Conservation (phyloP, 1,284 basidiomycete genomes). For the Coniophora puteana region DNA sequence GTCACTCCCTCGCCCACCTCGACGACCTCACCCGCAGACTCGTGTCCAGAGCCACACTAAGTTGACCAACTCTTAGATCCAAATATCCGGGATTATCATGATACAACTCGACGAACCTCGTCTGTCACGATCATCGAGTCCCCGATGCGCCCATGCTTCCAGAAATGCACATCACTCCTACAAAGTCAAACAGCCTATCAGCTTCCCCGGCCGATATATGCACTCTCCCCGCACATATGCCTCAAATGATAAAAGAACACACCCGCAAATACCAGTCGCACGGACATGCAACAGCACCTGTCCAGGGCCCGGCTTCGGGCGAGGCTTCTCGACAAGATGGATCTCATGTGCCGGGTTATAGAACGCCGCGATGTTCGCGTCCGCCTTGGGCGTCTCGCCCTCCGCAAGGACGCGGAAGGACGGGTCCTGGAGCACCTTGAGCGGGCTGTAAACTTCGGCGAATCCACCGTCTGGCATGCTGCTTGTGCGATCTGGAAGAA, state of each 20-base stretch:
- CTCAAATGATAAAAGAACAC: slow-evolving; percentile 5
- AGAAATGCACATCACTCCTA: slow-evolving; percentile 64
- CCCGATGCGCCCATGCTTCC: slow-evolving; percentile 61
- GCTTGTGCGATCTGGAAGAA: not conserved
- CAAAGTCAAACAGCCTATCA: too few species aligned
- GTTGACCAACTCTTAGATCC: slow-evolving; percentile 1
- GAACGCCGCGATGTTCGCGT: slow-evolving; percentile 55
- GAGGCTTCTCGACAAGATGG: slow-evolving; percentile 58
- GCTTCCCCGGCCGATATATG: too few species aligned
- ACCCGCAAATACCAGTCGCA: slow-evolving; percentile 67
- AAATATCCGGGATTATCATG: not conserved
- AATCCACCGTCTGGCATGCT: slow-evolving; percentile 24
- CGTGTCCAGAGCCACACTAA: slow-evolving; percentile 61
- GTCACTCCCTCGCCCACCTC: slow-evolving; percentile 61
- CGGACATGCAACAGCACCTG: slow-evolving; percentile 60
- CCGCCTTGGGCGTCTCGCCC: slow-evolving; percentile 41
- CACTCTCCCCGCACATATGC: too few species aligned
- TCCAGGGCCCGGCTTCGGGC: slow-evolving; percentile 51
- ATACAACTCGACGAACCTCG: slow-evolving; percentile 37
- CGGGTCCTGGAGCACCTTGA: slow-evolving; percentile 48
- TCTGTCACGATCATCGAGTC: slow-evolving; percentile 66
- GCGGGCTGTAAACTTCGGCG: slow-evolving; percentile 45
- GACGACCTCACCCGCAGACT: slow-evolving; percentile 60
- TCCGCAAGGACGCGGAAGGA: slow-evolving; percentile 44
- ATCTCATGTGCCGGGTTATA: slow-evolving; percentile 58